Percentiles rank a stretch among this genome's conserved stretches.
These are phyloP conservation scores for Russula dissimulans DNA, from an alignment of 768 basidiomycete species.

Conservation along the genomic window DNA sequence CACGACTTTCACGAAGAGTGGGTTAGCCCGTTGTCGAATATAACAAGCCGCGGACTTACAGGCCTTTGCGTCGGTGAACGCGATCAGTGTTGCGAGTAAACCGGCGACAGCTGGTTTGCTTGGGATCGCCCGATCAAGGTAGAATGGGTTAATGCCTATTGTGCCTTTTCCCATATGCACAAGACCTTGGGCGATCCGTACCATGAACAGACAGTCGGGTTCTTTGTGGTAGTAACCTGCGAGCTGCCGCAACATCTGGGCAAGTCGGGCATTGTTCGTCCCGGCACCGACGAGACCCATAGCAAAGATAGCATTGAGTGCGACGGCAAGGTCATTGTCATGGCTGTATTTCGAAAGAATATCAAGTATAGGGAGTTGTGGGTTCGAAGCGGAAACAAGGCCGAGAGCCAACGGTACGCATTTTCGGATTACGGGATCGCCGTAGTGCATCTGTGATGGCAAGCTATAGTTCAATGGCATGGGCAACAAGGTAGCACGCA, in stretches of 20 bases:
- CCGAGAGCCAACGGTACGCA: slow-evolving; percentile 91
- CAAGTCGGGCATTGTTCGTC: slow-evolving; percentile 96
- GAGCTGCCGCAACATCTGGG: slow-evolving; percentile 94
- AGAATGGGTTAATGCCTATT: slow-evolving; percentile 95
- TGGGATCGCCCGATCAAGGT: slow-evolving; percentile 85
- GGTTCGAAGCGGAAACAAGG: slow-evolving; percentile 91
- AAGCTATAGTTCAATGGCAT: slow-evolving; percentile 19
- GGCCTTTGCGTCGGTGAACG: slow-evolving; percentile 88
- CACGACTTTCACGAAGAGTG: slow-evolving; percentile 47
- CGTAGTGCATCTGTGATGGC: slow-evolving; percentile 87
- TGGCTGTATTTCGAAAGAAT: slow-evolving; percentile 98
- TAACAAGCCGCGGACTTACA: slow-evolving; percentile 48
- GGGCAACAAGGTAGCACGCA: slow-evolving; percentile 30
- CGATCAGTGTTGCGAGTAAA: slow-evolving; percentile 75
- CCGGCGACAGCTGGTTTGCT: slow-evolving; percentile 84
- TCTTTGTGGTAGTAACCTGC: slow-evolving; percentile 99
- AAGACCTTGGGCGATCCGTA: slow-evolving; percentile 89
- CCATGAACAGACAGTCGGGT: slow-evolving; percentile 92
- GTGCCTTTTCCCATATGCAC: slow-evolving; percentile 99
- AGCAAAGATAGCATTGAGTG: slow-evolving; percentile 93
- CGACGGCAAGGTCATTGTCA: slow-evolving; percentile 95
- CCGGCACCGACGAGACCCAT: slow-evolving; percentile 99
- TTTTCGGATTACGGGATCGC: slow-evolving; percentile 87
- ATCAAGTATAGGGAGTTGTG: slow-evolving; percentile 88
- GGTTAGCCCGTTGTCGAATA: not conserved